Base-by-base conservation (phyloP, 164 flowering plant species). In the Malania oleifera region DNA sequence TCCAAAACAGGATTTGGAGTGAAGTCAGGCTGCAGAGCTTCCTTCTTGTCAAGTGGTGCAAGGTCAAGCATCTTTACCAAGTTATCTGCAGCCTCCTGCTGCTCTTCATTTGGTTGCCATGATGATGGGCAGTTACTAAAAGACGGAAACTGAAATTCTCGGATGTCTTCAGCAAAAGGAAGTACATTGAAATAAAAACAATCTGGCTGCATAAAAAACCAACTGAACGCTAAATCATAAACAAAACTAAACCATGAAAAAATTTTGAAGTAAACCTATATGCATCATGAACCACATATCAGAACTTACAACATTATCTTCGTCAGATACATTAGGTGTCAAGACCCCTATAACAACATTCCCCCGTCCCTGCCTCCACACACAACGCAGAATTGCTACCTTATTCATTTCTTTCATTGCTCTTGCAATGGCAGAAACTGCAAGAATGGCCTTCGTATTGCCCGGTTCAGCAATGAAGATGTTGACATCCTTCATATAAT, bases 81-180 rank as follows among this genome's bases (percentile, higher is more conserved):
- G 58, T 83, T 79, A 76, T 90, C 97, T 26, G 87, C 89, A 14
- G 86, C 95, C 63, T 76, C 82, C 69, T 88, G 97, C 69, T 93
- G 96, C 55, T 70, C 70, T 53, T 83, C 80, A 69, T 74, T 80
- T 24, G 97, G 99, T 64, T 78, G 91, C 78, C 69, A 70, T 38
- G 88, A 75, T 24, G 76, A 64, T 48, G 95, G 89, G 18, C 84
- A 67, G 62, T 65, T 79, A 70, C 72, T 77, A 77, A 93, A 86
- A 59, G 97, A 93, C 13, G 95, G 92, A 68, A 93, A 93, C 60
- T 83, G 92, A 74, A 88, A 93, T 70, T 93, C 99, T 56, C 99
- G 80, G 47, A 93, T 80, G 83, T 93, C 97, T 74, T 93, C 99
- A 37, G 87, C 88, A 61, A 90, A 93, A 38, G 97, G 99, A 66